These are phyloP conservation scores for Leccinum incarnatum DNA, from an alignment of 768 basidiomycete genomes.

Conservation along the genomic window DNA sequence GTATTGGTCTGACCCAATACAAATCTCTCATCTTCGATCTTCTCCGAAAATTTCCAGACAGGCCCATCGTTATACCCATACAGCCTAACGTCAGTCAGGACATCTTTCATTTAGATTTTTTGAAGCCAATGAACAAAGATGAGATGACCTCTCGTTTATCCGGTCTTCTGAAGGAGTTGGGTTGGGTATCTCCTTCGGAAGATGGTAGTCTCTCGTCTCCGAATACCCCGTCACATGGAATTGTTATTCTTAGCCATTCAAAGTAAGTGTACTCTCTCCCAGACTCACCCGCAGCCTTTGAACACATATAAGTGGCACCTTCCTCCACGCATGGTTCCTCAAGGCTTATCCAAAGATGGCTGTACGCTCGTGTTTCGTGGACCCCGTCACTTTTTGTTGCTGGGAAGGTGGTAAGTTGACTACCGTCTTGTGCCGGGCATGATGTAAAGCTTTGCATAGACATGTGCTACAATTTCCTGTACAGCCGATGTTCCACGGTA, in stretches of 20 bases:
- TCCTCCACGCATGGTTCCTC: slow-evolving; percentile 85
- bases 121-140: slow-evolving; percentile 64
- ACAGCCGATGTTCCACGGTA: slow-evolving; percentile 64
- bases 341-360: slow-evolving; percentile 72
- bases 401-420: slow-evolving; percentile 83
- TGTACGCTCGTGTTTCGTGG: slow-evolving; percentile 81
- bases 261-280: slow-evolving; percentile 51
- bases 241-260: slow-evolving; percentile 84
- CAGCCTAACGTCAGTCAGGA: slow-evolving; percentile 88
- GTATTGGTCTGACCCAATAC: slow-evolving; percentile 78
- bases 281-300: neutral
- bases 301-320: slow-evolving; percentile 57
- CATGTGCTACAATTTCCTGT: slow-evolving; percentile 90
- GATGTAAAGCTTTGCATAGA: slow-evolving; percentile 40
- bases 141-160: slow-evolving; percentile 59
- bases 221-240: slow-evolving; percentile 40
- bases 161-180: slow-evolving; percentile 54
- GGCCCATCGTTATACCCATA: slow-evolving; percentile 72
- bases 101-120: slow-evolving; percentile 72
- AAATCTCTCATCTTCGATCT: slow-evolving; percentile 57
- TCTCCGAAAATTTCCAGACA: slow-evolving; percentile 52
- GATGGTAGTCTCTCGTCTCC: slow-evolving; percentile 5
- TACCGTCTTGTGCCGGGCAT: neutral
- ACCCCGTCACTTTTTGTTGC: slow-evolving; percentile 86
- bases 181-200: slow-evolving; percentile 50